These are phyloP conservation scores for Penicillium thymicola DNA, from an alignment of 2,329 filamentous ascomycete species.

Conservation along the genomic window DNA sequence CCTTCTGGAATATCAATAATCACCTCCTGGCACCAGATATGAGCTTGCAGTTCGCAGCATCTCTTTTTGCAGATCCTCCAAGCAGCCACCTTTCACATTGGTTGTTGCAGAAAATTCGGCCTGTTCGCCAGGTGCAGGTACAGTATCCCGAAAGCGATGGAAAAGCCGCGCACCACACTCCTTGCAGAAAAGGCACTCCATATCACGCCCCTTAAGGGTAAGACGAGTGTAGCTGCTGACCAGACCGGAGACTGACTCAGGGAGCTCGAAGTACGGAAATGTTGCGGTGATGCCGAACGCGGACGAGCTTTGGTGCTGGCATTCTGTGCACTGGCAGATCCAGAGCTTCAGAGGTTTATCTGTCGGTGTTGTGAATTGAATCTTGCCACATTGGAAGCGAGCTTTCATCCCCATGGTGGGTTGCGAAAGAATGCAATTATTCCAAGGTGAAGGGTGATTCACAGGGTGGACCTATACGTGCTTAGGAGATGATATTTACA, in stretches of 20 bases:
- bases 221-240: conserved; percentile 48
- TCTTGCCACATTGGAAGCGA: conserved; percentile 62
- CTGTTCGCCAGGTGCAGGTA: conserved; percentile 53
- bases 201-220: conserved; percentile 54
- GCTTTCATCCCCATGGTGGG: conserved; percentile 50
- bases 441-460: neutral
- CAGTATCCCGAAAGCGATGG: conserved; percentile 44
- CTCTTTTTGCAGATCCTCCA: conserved; percentile 60
- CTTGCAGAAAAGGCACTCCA: conserved; percentile 66
- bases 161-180: conserved; percentile 64
- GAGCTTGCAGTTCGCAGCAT: conserved; percentile 57
- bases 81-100: conserved; percentile 65
- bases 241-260: conserved; percentile 25
- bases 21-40: conserved; percentile 66
- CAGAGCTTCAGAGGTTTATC: conserved; percentile 62
- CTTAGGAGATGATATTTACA: neutral
- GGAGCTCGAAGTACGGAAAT: conserved; percentile 63
- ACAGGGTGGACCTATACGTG: neutral
- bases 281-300: conserved; percentile 68
- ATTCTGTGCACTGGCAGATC: conserved; percentile 68
- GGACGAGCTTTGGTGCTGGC: conserved; percentile 62
- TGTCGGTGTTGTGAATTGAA: conserved; percentile 61
- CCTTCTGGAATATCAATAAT: conserved; percentile 68
- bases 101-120: conserved; percentile 43
- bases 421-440: neutral